Evolutionary conservation across 139 green algal species (phyloP), one percentile per base, ranked within the genome.

Genomic region (Diplosphaera chodatii): DNA sequence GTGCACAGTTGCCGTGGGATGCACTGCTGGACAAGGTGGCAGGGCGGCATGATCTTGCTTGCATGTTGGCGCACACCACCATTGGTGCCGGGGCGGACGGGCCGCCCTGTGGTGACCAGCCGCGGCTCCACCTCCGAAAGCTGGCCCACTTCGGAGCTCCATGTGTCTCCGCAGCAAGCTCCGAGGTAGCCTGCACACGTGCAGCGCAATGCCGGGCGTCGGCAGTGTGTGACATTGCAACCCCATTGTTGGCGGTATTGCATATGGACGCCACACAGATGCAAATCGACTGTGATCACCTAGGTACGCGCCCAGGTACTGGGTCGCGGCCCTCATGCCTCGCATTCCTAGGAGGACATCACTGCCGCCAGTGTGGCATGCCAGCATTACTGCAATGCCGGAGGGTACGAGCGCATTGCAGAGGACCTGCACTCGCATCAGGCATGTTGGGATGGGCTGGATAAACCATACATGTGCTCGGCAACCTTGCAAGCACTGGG

Each of bases 161-260:
- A 98, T 0, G 94, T 97, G 86, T 98, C 94, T 1, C 84, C 94
- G 69, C 84, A 92, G 75, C 90, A 97, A 82, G 89, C 95, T n/a
- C 87, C 84, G 69, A 92, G 95, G 78, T 96, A 79, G 6, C 74
- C 78, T 25, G 81, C 37, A 22, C 48, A 75, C 0, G 32, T 63
- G 0, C 74, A 68, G n/a, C n/a, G n/a, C n/a, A n/a, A n/a, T n/a
- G n/a, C n/a, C n/a, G n/a, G n/a, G n/a, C n/a, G n/a, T n/a, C n/a
- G n/a, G n/a, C n/a, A n/a, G n/a, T n/a, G n/a, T n/a, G n/a, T n/a
- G n/a, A n/a, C n/a, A n/a, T n/a, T n/a, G n/a, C n/a, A n/a, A n/a
- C n/a, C n/a, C n/a, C n/a, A n/a, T n/a, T n/a, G n/a, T n/a, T n/a
- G n/a, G n/a, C n/a, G n/a, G n/a, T n/a, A n/a, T n/a, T 48, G 37